These are phyloP conservation scores for Begonia peltatifolia DNA, from an alignment of 306 rosid genomes.

Conservation along the genomic window DNA sequence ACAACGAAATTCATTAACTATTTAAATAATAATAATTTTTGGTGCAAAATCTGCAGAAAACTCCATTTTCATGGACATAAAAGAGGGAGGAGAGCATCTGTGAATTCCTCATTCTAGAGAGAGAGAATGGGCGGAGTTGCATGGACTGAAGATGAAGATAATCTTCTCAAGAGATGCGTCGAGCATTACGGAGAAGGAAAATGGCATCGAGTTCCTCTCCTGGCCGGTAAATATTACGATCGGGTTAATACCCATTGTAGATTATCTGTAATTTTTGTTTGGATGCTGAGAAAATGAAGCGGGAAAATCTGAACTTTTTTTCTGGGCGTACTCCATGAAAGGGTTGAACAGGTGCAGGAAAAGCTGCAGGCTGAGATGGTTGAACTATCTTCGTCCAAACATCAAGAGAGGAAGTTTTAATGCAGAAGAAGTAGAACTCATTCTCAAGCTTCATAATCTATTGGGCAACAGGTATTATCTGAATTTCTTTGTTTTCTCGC, in stretches of 20 bases:
- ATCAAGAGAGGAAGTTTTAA: slow-evolving; percentile 47
- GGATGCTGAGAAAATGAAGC: too few species aligned
- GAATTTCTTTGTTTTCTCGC: too few species aligned
- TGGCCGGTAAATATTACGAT: slow-evolving; percentile 30
- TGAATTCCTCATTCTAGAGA: not conserved
- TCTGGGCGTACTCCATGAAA: slow-evolving; percentile 3
- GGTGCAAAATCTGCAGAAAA: too few species aligned
- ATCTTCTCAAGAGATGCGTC: slow-evolving; percentile 47
- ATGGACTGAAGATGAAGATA: slow-evolving; percentile 56
- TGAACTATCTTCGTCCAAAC: slow-evolving; percentile 53
- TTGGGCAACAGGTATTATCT: slow-evolving; percentile 36
- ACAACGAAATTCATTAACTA: too few species aligned
- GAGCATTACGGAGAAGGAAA: slow-evolving; percentile 58
- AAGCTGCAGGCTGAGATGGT: slow-evolving; percentile 56
- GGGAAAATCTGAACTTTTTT: too few species aligned
- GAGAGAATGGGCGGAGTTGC: slow-evolving; percentile 56
- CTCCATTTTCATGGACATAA: too few species aligned
- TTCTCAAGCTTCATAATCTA: slow-evolving; percentile 40
- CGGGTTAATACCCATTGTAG: not conserved
- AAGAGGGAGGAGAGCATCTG: not conserved
- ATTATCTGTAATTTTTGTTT: too few species aligned
- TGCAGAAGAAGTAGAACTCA: slow-evolving; percentile 41
- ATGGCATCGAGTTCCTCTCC: slow-evolving; percentile 56
- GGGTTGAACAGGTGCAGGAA: slow-evolving; percentile 50
- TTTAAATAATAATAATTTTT: too few species aligned